These are phyloP conservation scores for Mucor piriformis DNA, from an alignment of 371 early-diverging fungal species.

Conservation along the genomic window DNA sequence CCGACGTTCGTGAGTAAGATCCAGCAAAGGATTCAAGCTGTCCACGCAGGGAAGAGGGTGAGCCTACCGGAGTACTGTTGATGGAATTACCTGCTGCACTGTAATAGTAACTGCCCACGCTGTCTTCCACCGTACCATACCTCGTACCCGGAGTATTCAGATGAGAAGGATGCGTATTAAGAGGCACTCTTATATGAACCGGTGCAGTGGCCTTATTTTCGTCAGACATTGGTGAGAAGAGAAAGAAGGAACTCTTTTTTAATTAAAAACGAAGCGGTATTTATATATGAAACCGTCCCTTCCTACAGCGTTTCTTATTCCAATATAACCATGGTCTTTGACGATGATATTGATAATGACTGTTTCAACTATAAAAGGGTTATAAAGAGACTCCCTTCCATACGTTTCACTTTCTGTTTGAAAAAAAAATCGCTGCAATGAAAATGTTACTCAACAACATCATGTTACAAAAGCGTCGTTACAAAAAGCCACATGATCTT, in stretches of 20 bases:
- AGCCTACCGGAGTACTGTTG: not conserved
- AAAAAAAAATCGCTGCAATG: too few species aligned
- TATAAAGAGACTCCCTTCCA: not conserved
- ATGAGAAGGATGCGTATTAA: constrained; percentile 39
- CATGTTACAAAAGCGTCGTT: too few species aligned
- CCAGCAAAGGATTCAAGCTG: constrained; percentile 36
- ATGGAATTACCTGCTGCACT: constrained; percentile 4
- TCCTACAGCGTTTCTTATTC: too few species aligned
- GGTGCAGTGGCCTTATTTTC: not conserved
- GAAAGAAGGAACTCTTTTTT: not conserved
- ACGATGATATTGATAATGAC: not conserved
- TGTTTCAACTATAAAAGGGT: not conserved
- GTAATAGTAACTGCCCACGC: constrained; percentile 1
- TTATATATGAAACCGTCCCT: too few species aligned
- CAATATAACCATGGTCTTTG: too few species aligned
- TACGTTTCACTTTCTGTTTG: not conserved
- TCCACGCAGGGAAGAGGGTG: constrained; percentile 25
- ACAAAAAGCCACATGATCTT: too few species aligned
- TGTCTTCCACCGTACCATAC: constrained; percentile 5
- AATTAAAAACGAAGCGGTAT: too few species aligned
- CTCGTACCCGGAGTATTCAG: constrained; percentile 1
- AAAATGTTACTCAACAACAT: too few species aligned
- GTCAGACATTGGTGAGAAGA: not conserved
- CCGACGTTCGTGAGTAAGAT: constrained; percentile 41
- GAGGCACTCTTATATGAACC: constrained; percentile 19